Evolutionary conservation across 1,284 basidiomycete species (phyloP), one percentile per base, ranked within the genome.

Genomic region (Puccinia novopanici): DNA sequence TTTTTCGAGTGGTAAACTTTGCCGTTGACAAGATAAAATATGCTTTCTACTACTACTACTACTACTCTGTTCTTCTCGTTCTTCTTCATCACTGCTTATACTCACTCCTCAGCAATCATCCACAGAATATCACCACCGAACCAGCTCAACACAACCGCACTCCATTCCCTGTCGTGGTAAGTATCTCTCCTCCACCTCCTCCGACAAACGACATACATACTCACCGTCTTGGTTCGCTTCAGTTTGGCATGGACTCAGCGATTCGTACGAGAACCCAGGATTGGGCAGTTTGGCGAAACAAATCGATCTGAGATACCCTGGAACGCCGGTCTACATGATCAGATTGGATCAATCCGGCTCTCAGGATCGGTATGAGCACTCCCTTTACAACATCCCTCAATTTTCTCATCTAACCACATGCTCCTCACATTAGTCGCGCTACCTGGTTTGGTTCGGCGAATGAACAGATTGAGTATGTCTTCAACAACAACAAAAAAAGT

Each of bases 231-330:
- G 8, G 17, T 27, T 17, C n/a, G 19, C 37, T 70, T 30, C 50
- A 80, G 77, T 86, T 30, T 86, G 85, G 85, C 85, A 86, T 73
- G 85, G 85, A 9, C 83, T 86, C 8, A 85, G 85, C 65, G 85
- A 86, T 75, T 83, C 82, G 34, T 85, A 84, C 19, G 83, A 84
- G 54, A 84, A 84, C 0, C 82, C 83, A n/a, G 83, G 81, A 5
- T 83, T 86, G 76, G 67, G 70, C 8, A 52, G 79, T 17, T 81
- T 85, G 71, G 82, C 83, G 57, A 63, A 80, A 17, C 80, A 83
- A 67, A 82, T 86, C 57, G 80, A 84, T 67, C 80, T 83, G 27
- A 83, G 83, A 45, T 85, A 84, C 76, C 85, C 85, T 2, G 85
- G 85, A 22, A 83, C 86, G 19, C 85, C 82, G 68, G 83, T 86